Evolutionary conservation across 345 rosid species (phyloP).

Genomic region (Anastatica hierochuntica): DNA sequence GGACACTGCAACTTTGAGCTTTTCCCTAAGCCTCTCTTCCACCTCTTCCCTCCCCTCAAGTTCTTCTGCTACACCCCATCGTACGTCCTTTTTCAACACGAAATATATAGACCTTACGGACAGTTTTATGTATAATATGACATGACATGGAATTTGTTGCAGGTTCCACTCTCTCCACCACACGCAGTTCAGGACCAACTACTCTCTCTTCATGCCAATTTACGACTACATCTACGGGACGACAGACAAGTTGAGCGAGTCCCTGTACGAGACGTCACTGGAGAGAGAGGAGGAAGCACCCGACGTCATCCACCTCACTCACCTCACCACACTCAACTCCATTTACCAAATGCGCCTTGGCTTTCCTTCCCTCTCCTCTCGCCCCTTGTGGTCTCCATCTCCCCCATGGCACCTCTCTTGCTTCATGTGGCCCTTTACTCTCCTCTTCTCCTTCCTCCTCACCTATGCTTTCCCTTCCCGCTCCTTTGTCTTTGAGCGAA

Average conservation of each 20-base stretch:
- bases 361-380: slow-evolving; percentile 45
- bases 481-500: slow-evolving; percentile 44
- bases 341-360: slow-evolving; percentile 50
- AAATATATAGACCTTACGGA: no score
- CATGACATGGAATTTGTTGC: no score
- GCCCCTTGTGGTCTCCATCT: slow-evolving; percentile 29
- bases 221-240: slow-evolving; percentile 48
- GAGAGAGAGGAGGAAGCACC: slow-evolving; percentile 36
- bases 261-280: slow-evolving; percentile 28
- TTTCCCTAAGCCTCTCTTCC: slow-evolving; percentile 25
- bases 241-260: slow-evolving; percentile 27
- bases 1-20: slow-evolving; percentile 33
- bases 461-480: slow-evolving; percentile 32
- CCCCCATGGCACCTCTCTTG: slow-evolving; percentile 31
- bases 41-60: slow-evolving; percentile 27
- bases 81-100: slow-evolving; percentile 11
- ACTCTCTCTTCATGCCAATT: slow-evolving; percentile 54
- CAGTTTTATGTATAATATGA: no score
- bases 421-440: slow-evolving; percentile 50
- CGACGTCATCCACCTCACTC: slow-evolving; percentile 53
- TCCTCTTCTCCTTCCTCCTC: slow-evolving; percentile 23
- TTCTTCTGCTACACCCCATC: slow-evolving; percentile 27
- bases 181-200: slow-evolving; percentile 53
- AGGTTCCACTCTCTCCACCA: slow-evolving; percentile 60
- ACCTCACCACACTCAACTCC: slow-evolving; percentile 45